Evolutionary conservation across 73 alveolate species (phyloP), one percentile per base, ranked within the genome.

Genomic region (Paramecium sonneborni): DNA sequence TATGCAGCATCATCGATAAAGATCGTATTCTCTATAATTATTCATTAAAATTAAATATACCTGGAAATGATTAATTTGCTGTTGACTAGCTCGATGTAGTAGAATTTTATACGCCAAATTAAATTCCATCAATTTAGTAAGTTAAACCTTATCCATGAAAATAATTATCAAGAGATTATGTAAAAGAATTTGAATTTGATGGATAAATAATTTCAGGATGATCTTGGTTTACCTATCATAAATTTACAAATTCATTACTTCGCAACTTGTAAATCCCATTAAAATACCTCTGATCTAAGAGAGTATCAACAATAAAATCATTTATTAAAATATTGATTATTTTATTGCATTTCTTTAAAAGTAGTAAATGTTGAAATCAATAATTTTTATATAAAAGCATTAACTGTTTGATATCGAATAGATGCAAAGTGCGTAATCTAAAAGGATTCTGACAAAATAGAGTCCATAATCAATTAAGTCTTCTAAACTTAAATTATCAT

Each of bases 121-220:
- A 62, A 11, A 44, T 62, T 5, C 39, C 84, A 62, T 62, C 24
- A 1, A 62, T 26, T 9, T 14, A 0, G 26, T 62, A 62, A 4
- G 26, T 62, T 26, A 62, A 32, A 12, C 84, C 84, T 21, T 62
- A 26, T 28, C 84, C 84, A 21, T 62, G 46, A 30, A 62, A 62
- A 12, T 26, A 62, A 7, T 62, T 62, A 30, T 62, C 84, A 12
- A 62, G 10, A 3, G 84, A 12, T 62, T 62, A 26, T 62, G 24
- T 11, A 62, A 62, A 62, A 9, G 39, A 62, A 62, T 62, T 62
- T 14, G 84, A 62, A 62, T 62, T 62, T 62, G 84, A 30, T 62
- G 84, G 84, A 62, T 62, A 62, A 12, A 62, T 26, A 5, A 62
- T 62, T 30, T 62, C 84, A 32, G 84, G 84, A 32, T 62, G 84